Evolutionary conservation across 441 rosid genomes (phyloP), one percentile per base, ranked within the genome.

Genomic region (Populus hybrid): DNA sequence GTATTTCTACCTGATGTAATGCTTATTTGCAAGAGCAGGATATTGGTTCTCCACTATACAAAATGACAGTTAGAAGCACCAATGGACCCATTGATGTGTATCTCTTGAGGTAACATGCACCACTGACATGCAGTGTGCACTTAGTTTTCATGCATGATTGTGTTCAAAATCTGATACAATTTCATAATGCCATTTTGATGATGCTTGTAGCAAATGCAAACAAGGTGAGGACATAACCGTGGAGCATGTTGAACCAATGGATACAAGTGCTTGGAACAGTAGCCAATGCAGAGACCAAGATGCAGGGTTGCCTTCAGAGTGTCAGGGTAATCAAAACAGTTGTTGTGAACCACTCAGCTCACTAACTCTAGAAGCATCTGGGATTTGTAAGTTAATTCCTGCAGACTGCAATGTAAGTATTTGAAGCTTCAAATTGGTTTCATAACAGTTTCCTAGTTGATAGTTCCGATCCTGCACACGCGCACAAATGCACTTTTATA

Each of bases 11-110:
- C 76, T 79, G 74, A 79, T 59, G 72, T 34, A 10, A 66, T 75
- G 24, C 64, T 50, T 50, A 50, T 18, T 69, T 69, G 72, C 46
- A 66, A 79, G 20, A 75, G 70, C 88, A 94, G 98, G 93, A 84
- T 76, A 82, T 84, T 67, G 83, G 81, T 76, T 86, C 81, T 67
- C 89, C 86, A 21, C 91, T 85, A 74, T 91, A 88, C 81, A 89
- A 85, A 85, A 88, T 94, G 94, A 86, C 84, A 67, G 77, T 91
- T 77, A 88, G 97, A 85, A 94, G 97, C 85, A 85, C 82, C 57
- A 87, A 86, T 18, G 97, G 95, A 40, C 97, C 94, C 8, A 91
- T 93, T 67, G 94, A 90, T 81, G 76, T 94, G 80, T 90, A 89
- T 72, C 97, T 93, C 50, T 69, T 93, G 79, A 91, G 94, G 97